Percentiles rank a stretch among this genome's conserved stretches.
Evolutionary conservation across 352 stramenopile species (phyloP).

Genomic region (Globisporangium recalcitrans): DNA sequence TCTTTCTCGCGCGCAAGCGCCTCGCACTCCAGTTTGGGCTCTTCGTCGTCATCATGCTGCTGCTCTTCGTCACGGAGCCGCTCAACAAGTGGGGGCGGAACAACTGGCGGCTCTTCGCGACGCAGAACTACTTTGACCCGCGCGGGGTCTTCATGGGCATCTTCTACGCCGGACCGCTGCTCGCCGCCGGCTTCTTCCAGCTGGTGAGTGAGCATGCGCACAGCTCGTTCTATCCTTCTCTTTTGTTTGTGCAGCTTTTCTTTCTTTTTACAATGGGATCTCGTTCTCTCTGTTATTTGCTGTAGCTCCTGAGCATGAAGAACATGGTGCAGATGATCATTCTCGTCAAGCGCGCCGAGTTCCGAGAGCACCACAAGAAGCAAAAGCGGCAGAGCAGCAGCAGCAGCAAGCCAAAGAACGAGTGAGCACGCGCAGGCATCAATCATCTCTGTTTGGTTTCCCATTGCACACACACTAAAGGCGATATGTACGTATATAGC

Average conservation of each 20-base stretch:
- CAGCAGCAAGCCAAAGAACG: constrained; percentile 34
- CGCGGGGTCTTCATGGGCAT: constrained; percentile 80
- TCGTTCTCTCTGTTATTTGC: background rate
- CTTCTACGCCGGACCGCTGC: constrained; percentile 72
- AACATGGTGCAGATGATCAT: constrained; percentile 77
- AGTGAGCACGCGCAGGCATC: constrained; percentile 17
- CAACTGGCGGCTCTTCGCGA: constrained; percentile 62
- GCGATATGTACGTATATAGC: constrained; percentile 12
- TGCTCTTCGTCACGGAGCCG: constrained; percentile 50
- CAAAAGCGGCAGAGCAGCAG: constrained; percentile 27
- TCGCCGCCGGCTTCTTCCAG: constrained; percentile 75
- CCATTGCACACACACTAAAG: constrained; percentile 2
- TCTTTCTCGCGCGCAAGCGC: constrained; percentile 55
- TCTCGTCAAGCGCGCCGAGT: constrained; percentile 67
- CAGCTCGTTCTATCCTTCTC: background rate
- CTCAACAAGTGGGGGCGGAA: constrained; percentile 57
- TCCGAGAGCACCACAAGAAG: constrained; percentile 38
- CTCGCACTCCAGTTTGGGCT: constrained; percentile 53
- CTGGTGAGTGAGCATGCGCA: constrained; percentile 27
- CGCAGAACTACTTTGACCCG: constrained; percentile 82
- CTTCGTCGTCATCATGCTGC: constrained; percentile 57
- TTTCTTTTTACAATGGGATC: too few species aligned
- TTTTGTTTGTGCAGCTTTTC: background rate
- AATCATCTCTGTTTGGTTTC: background rate
- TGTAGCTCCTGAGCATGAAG: constrained; percentile 73